Evolutionary conservation across 2,329 filamentous ascomycete genomes (phyloP).

Genomic region (Gliomastix tumulicola): DNA sequence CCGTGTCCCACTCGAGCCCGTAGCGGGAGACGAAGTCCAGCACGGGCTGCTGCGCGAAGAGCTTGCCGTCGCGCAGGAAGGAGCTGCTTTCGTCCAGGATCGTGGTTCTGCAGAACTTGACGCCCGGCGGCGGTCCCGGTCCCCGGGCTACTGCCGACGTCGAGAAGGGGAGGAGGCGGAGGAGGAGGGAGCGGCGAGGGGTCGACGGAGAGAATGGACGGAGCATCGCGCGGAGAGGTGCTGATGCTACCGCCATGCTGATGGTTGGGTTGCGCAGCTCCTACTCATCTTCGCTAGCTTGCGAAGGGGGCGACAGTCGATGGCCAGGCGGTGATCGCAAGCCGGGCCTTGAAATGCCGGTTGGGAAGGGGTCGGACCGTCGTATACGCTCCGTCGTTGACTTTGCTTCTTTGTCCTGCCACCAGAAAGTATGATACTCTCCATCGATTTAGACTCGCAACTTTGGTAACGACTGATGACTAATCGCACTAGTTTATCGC

Average conservation of each 20-base stretch:
- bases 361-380: not conserved
- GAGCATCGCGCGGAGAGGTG: conserved; percentile 8
- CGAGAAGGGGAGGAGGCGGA: conserved; percentile 6
- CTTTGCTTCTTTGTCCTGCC: no score
- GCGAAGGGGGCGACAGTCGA: not conserved
- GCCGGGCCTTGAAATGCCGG: no score
- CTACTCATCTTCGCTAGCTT: conserved; percentile 8
- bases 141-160: conserved; percentile 3
- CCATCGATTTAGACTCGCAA: not conserved
- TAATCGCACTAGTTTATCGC: not conserved
- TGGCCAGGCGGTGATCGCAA: conserved; percentile 1
- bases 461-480: conserved; percentile 1
- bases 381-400: not conserved
- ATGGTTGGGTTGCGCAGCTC: conserved; percentile 1
- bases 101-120: no score
- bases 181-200: conserved; percentile 3
- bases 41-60: not conserved
- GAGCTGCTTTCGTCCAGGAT: conserved; percentile 1
- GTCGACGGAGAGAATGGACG: conserved; percentile 5
- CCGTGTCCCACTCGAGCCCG: not conserved
- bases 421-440: not conserved
- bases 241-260: conserved; percentile 16
- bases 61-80: not conserved
- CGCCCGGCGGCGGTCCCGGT: not conserved
- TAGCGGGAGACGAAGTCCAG: conserved; percentile 1